Conservation (phyloP, 768 basidiomycete genomes). For the Lactarius hatsudake region DNA sequence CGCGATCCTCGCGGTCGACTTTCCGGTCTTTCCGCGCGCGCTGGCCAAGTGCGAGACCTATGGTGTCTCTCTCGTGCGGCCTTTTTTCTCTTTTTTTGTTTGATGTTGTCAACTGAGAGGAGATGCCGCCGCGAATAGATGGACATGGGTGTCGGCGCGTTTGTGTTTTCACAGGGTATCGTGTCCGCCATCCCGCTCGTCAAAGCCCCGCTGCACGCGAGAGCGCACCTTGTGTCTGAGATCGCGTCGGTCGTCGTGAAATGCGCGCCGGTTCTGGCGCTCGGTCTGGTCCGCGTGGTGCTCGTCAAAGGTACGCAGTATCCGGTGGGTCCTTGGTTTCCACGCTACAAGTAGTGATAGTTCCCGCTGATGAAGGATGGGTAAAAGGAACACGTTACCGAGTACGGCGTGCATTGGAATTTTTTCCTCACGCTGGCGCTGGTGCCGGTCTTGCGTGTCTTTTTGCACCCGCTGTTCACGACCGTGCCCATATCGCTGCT, state of each 20-base stretch:
- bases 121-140: constrained; percentile 52
- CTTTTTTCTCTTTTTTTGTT: constrained; percentile 2
- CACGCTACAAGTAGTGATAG: background rate
- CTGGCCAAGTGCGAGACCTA: constrained; percentile 93
- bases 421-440: constrained; percentile 93
- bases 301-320: constrained; percentile 93
- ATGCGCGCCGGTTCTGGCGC: constrained; percentile 58
- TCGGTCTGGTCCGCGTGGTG: constrained; percentile 76
- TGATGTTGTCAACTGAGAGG: background rate
- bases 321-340: constrained; percentile 54
- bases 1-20: constrained; percentile 94
- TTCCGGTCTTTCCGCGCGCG: constrained; percentile 82
- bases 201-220: constrained; percentile 56
- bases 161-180: constrained; percentile 94
- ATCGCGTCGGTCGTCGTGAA: constrained; percentile 52
- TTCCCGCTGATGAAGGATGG: constrained; percentile 1
- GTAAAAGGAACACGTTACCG: constrained; percentile 84
- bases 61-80: constrained; percentile 85
- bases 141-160: constrained; percentile 97
- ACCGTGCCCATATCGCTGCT: constrained; percentile 57
- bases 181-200: constrained; percentile 84
- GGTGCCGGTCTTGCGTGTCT: constrained; percentile 68
- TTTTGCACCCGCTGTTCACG: constrained; percentile 64
- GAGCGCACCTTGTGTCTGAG: constrained; percentile 49
- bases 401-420: constrained; percentile 98